Conservation (phyloP, 306 rosid species). For the Oemleria cerasiformis region DNA sequence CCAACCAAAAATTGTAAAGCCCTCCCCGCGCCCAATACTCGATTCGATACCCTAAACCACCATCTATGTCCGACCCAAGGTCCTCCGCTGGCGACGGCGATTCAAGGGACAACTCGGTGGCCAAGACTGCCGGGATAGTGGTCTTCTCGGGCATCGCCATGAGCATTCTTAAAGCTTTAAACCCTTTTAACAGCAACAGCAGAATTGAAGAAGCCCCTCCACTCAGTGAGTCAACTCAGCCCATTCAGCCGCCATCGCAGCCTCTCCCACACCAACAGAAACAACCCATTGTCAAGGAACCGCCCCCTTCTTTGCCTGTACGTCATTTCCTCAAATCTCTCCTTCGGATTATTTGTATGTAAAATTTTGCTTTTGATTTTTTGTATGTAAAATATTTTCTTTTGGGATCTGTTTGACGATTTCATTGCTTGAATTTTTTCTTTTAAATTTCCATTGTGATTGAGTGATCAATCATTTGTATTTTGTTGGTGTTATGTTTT, state of each 20-base stretch:
- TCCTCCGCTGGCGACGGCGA: slow-evolving; percentile 13
- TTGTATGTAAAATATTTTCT: no score
- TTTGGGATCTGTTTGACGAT: no score
- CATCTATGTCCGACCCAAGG: slow-evolving; percentile 25
- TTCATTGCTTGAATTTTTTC: no score
- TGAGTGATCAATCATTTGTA: background rate
- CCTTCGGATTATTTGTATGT: background rate
- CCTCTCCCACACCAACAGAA: slow-evolving; percentile 16
- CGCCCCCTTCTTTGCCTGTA: background rate
- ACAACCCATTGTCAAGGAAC: slow-evolving; percentile 15
- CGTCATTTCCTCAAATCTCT: background rate
- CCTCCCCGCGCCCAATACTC: background rate
- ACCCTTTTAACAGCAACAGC: slow-evolving; percentile 26
- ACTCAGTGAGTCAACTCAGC: slow-evolving; percentile 19
- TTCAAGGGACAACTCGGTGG: slow-evolving; percentile 14
- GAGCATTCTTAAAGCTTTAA: slow-evolving; percentile 31
- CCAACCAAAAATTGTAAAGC: background rate
- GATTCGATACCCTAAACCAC: background rate
- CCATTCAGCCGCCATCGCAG: slow-evolving; percentile 14
- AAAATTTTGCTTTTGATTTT: no score
- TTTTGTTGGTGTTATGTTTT: no score
- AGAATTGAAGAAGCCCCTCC: slow-evolving; percentile 13
- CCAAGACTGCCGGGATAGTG: slow-evolving; percentile 25
- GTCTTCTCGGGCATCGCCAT: slow-evolving; percentile 37
- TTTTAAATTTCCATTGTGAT: background rate